Conservation (phyloP, 306 rosid genomes). For the Comarum palustre region DNA sequence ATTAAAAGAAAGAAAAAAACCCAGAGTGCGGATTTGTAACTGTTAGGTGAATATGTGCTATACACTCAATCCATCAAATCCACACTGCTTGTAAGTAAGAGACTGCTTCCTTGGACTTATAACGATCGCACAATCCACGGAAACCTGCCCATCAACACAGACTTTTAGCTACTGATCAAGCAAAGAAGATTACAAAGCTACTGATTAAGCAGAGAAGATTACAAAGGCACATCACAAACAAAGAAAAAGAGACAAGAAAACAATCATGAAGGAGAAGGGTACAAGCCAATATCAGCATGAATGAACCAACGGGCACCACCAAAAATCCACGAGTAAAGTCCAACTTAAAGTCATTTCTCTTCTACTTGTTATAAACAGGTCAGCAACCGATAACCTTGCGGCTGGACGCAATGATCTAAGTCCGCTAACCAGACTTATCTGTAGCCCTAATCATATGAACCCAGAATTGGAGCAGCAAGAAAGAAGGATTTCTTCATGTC, state of each 20-base stretch:
- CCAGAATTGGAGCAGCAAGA: not conserved
- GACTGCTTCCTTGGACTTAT: constrained; percentile 95
- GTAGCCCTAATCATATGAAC: not conserved
- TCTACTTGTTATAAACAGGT: not conserved
- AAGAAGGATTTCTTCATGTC: constrained; percentile 11
- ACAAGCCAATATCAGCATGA: not conserved
- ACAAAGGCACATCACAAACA: not conserved
- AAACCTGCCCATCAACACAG: constrained; percentile 54
- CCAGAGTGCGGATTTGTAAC: constrained; percentile 3
- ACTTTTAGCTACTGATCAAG: constrained; percentile 7
- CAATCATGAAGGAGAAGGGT: not conserved
- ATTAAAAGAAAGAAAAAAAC: constrained; percentile 31
- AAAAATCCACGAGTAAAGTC: not conserved
- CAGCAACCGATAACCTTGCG: not conserved
- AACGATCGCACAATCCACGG: constrained; percentile 90
- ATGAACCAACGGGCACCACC: not conserved
- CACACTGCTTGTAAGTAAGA: constrained; percentile 84
- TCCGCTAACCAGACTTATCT: not conserved
- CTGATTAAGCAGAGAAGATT: not conserved
- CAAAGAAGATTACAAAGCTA: too few relatives aligned
- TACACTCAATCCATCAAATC: constrained; percentile 85
- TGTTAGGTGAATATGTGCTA: constrained; percentile 21
- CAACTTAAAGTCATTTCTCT: not conserved
- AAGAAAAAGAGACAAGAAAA: not conserved
- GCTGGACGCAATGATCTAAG: not conserved